Evolutionary conservation across 495 filamentous ascomycete species (phyloP), one percentile per base, ranked within the genome.

Genomic region (Penicillium angulare): DNA sequence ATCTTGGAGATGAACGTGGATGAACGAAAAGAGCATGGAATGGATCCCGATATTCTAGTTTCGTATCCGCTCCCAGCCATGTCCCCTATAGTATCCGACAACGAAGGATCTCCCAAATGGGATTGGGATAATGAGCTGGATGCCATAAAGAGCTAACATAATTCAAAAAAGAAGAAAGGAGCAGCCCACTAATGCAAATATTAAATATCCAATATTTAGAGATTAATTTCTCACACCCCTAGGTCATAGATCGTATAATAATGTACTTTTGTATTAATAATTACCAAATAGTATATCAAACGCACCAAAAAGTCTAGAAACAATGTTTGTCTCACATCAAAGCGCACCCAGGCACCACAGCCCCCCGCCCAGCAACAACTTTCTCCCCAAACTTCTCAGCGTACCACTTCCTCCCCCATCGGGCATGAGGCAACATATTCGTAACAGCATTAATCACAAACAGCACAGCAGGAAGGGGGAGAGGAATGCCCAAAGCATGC

Each of bases 341-440:
- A 17, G 62, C 10, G 55, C 92, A 66, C 23, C 88, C 87, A 9
- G 93, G 93, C 59, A 97, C 85, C 21, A 90, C 83, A 13, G 92
- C 92, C 56, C 87, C 92, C 65, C 86, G 80, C 5, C 77, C 78
- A 32, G 80, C 83, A 44, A 95, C 83, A 56, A 79, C 84, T 34
- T 90, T 83, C 66, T 81, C 81, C 20, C 92, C 91, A 77, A 98
- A 97, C 68, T 77, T 88, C 53, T 88, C 76, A 36, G 86, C 73
- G 70, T 98, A 98, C 93, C 93, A 98, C 67, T 79, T 74, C 65
- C 83, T 80, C 20, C 92, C 92, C 50, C 83, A 82, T 34, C 95
- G 65, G 10, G 93, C 93, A 65, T 93, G 79, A 7, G 93, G 93
- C 56, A 95, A 62, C 93, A 97, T 97, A 27, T 90, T 87, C 5